Evolutionary conservation across 2,329 filamentous ascomycete genomes (phyloP).

Genomic region (Cladophialophora exuberans): DNA sequence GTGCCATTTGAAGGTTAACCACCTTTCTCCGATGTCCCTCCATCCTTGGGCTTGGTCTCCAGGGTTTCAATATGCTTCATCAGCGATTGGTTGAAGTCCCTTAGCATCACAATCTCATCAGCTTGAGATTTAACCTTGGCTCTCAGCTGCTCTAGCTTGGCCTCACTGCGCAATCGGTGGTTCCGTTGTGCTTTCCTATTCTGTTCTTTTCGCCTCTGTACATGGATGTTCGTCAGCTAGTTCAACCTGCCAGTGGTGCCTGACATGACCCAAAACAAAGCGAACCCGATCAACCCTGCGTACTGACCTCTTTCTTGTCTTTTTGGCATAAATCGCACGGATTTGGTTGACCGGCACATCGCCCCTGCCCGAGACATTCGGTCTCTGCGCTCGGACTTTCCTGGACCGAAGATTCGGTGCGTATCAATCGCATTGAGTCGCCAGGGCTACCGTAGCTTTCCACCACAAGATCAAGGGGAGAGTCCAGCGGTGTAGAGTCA

Average conservation of each 20-base stretch:
- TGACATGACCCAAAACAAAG: neutral
- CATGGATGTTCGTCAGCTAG: conserved; percentile 1
- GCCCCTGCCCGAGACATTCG: conserved; percentile 11
- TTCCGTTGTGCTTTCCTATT: conserved; percentile 29
- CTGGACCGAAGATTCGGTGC: conserved; percentile 2
- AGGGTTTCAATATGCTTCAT: conserved; percentile 19
- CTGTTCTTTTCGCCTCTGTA: conserved; percentile 25
- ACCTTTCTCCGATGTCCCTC: conserved; percentile 2
- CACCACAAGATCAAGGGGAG: conserved; percentile 8
- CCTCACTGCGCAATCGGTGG: conserved; percentile 26
- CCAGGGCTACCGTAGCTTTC: conserved; percentile 10
- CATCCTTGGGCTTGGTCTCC: conserved; percentile 2
- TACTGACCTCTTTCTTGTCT: conserved; percentile 26
- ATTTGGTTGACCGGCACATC: conserved; percentile 7
- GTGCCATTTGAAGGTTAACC: neutral
- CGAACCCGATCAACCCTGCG: neutral
- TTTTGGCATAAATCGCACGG: conserved; percentile 16
- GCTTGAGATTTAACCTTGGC: conserved; percentile 19
- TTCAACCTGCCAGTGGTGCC: neutral
- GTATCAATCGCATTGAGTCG: neutral
- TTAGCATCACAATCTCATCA: conserved; percentile 22
- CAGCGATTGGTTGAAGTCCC: conserved; percentile 20
- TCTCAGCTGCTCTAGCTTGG: conserved; percentile 23
- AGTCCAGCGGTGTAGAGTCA: neutral
- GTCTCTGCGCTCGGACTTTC: conserved; percentile 8